Base-by-base conservation (phyloP, 2,329 filamentous ascomycete species). In the Aspergillus sojae region DNA sequence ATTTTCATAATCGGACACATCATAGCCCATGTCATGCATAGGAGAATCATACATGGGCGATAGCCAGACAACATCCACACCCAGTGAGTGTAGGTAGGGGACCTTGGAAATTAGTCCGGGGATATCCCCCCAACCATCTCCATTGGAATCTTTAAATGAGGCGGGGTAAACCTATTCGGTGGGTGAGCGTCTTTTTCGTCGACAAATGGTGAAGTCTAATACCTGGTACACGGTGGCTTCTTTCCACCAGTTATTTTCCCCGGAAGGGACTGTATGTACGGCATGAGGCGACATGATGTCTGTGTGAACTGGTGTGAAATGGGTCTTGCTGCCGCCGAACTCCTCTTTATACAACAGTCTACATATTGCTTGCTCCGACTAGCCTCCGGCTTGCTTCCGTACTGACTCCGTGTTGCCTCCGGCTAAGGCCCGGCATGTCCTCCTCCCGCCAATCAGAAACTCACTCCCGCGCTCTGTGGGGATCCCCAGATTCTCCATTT, bases 1-100 rank as follows among this genome's bases (percentile, higher is more conserved):
- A 7, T 81, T 79, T 69, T 88, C 83, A 65, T 91, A 91, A 72
- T 91, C 83, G 32, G 85, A 83, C 53, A 91, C 86, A 71, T 91
- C 89, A 72, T 91, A 91, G 45, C 88, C 89, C 88, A 91, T 89
- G 69, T 91, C 89, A 2, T 86, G 79, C 71, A 89, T 86, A 0
- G 89, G 89, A 1, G 82, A 85, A 65, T 87, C 84, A 71, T 86
- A 88, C 73, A 89, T 86, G 10, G 89, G 90, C 43, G 85, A 90
- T 0, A 89, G 77, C 89, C 89, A 92, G 56, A 92, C 80, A 6
- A 88, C 83, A 69, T 91, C 85, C 14, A 89, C 79, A 0, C 89
- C 89, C 0, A 91, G 76, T 2, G 78, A 76, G 68, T 86, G 80
- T 11, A 91, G 80, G 70, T 91, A 90, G 67, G 86, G 82, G 1